phyloP scores from a whole-genome alignment of 2,329 filamentous ascomycete species.

The Colletotrichum theobromicola region DNA sequence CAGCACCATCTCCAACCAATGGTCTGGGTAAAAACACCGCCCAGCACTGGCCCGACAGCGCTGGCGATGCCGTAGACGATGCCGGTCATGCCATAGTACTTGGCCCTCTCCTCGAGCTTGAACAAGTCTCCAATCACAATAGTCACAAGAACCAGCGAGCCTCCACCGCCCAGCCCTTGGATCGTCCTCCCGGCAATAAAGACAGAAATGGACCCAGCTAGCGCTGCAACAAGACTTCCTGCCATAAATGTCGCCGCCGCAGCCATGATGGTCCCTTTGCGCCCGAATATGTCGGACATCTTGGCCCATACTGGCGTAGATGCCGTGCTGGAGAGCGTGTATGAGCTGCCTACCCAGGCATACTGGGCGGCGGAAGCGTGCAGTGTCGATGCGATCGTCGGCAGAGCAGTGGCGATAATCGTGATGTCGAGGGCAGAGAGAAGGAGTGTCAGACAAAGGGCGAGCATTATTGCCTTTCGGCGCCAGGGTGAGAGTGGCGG shows the following conservation, averaged over 20 bases:
- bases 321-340: slow-evolving; percentile 53
- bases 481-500: not conserved
- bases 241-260: slow-evolving; percentile 38
- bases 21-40: slow-evolving; percentile 61
- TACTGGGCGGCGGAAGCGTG: slow-evolving; percentile 27
- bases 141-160: slow-evolving; percentile 38
- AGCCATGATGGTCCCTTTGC: slow-evolving; percentile 41
- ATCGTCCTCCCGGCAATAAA: slow-evolving; percentile 38
- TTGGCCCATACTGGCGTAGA: slow-evolving; percentile 72
- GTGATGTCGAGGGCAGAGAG: slow-evolving; percentile 31
- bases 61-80: slow-evolving; percentile 61
- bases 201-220: not conserved
- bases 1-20: slow-evolving; percentile 61
- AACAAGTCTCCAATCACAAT: slow-evolving; percentile 42
- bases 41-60: slow-evolving; percentile 60
- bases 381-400: slow-evolving; percentile 28
- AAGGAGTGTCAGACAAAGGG: slow-evolving; percentile 29
- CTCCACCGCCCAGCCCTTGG: slow-evolving; percentile 41
- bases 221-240: not conserved
- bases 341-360: slow-evolving; percentile 31
- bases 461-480: slow-evolving; percentile 1
- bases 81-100: slow-evolving; percentile 61
- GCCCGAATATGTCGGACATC: slow-evolving; percentile 45
- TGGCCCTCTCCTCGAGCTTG: slow-evolving; percentile 36
- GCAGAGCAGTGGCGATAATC: slow-evolving; percentile 31